A percentile compares a stretch with the other conserved stretches of the same genome.
Conservation (phyloP, 768 basidiomycete genomes). For the Pholiota microspora region DNA sequence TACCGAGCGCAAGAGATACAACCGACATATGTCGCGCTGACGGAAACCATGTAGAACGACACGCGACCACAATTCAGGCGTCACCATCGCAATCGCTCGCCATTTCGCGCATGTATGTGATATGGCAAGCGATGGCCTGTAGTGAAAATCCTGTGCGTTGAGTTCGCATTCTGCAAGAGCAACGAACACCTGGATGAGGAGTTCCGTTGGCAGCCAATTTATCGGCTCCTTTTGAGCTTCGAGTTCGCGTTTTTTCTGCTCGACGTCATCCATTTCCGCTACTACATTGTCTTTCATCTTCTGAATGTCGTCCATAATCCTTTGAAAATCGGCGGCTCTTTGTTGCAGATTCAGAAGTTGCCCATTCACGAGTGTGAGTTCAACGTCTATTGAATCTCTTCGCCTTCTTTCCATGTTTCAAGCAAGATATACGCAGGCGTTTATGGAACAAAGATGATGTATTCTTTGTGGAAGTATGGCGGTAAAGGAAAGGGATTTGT, state of each 20-base stretch:
- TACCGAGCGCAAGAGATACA: conserved; percentile 36
- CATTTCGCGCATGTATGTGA: conserved; percentile 52
- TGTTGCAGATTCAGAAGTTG: conserved; percentile 34
- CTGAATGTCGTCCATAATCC: conserved; percentile 38
- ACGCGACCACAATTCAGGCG: conserved; percentile 44
- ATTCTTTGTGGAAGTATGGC: too few relatives aligned
- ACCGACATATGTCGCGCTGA: conserved; percentile 7
- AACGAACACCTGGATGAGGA: conserved; percentile 43
- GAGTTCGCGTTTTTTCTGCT: conserved; percentile 29
- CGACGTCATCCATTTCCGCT: conserved; percentile 30
- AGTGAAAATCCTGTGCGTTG: conserved; percentile 19
- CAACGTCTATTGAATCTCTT: conserved; percentile 29
- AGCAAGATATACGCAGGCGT: background rate
- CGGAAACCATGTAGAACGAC: conserved; percentile 18
- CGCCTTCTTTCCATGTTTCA: conserved; percentile 23
- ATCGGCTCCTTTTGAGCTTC: conserved; percentile 42
- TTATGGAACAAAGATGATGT: background rate
- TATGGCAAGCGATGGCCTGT: conserved; percentile 35
- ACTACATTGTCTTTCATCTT: conserved; percentile 33
- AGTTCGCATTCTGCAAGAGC: conserved; percentile 23
- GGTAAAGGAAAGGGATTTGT: too few relatives aligned
- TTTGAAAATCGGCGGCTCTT: conserved; percentile 39
- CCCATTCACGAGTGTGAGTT: conserved; percentile 34
- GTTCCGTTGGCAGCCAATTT: conserved; percentile 49
- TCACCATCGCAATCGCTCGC: conserved; percentile 42